A percentile compares a stretch with the other conserved stretches of the same genome.
These are phyloP conservation scores for Xylariaceae sp. DNA, from an alignment of 2,329 filamentous ascomycete genomes.

Conservation along the genomic window DNA sequence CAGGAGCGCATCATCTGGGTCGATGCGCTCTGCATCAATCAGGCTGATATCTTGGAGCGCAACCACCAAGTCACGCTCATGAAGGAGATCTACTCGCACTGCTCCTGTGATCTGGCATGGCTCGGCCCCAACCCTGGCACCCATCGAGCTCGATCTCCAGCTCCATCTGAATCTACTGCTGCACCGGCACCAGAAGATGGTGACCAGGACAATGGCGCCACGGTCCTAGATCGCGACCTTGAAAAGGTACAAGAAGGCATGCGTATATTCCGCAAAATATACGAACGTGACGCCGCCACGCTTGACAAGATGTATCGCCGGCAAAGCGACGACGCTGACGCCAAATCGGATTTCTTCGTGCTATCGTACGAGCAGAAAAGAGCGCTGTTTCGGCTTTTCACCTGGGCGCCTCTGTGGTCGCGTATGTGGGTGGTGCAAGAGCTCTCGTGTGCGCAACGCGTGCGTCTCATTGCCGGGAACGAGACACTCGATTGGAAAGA, in stretches of 20 bases:
- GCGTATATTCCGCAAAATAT: slow-evolving; percentile 1
- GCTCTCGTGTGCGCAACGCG: not conserved
- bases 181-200: not conserved
- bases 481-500: slow-evolving; percentile 7
- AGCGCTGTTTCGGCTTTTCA: not conserved
- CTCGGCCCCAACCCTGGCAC: not conserved
- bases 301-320: not conserved
- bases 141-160: not conserved
- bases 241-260: not conserved
- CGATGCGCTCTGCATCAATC: slow-evolving; percentile 6
- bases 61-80: slow-evolving; percentile 5
- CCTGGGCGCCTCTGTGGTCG: not conserved
- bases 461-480: slow-evolving; percentile 1
- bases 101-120: not conserved
- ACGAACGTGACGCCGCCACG: not conserved
- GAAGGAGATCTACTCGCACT: slow-evolving; percentile 1
- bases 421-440: slow-evolving; percentile 9
- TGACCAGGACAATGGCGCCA: not conserved
- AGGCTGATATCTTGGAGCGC: not conserved
- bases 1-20: not conserved
- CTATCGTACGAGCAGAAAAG: not conserved
- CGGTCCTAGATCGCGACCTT: not conserved
- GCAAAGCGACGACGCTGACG: not conserved
- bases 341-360: not conserved
- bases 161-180: too few species aligned